Percentiles rank a stretch among this genome's conserved stretches.
These are phyloP conservation scores for Epipyxis sp. DNA, from an alignment of 108 stramenopile genomes.

Conservation along the genomic window DNA sequence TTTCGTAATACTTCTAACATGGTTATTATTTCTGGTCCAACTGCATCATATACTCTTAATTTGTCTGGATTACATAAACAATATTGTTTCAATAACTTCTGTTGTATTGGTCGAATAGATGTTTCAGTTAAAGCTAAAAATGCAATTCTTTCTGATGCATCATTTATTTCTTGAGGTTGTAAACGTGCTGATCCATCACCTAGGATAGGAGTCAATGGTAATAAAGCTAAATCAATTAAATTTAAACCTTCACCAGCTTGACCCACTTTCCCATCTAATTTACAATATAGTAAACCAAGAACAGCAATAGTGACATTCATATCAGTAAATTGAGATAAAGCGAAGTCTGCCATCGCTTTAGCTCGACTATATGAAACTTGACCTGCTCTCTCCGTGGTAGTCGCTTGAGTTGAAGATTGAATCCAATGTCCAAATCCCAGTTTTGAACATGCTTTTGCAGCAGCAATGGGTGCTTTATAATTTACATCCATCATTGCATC, in stretches of 20 bases:
- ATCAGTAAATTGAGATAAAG: neutral
- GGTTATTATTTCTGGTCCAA: slow-evolving; percentile 29
- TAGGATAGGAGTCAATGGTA: slow-evolving; percentile 30
- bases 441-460: neutral
- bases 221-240: slow-evolving; percentile 2
- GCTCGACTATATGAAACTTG: slow-evolving; percentile 28
- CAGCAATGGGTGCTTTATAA: slow-evolving; percentile 26
- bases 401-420: slow-evolving; percentile 33
- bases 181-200: slow-evolving; percentile 29
- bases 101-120: slow-evolving; percentile 11
- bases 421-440: slow-evolving; percentile 33
- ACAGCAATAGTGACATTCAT: slow-evolving; percentile 13
- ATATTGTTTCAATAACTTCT: neutral
- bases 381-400: slow-evolving; percentile 14
- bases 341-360: slow-evolving; percentile 27
- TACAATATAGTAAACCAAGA: slow-evolving; percentile 20
- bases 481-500: slow-evolving; percentile 35
- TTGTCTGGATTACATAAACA: neutral
- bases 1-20: slow-evolving; percentile 21
- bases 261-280: slow-evolving; percentile 17
- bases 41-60: slow-evolving; percentile 27
- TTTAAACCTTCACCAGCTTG: slow-evolving; percentile 3
- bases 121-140: slow-evolving; percentile 14
- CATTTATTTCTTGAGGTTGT: slow-evolving; percentile 24
- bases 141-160: slow-evolving; percentile 19